phyloP scores from a whole-genome alignment of 2,329 filamentous ascomycete species.

The Trichoderma asperellum region DNA sequence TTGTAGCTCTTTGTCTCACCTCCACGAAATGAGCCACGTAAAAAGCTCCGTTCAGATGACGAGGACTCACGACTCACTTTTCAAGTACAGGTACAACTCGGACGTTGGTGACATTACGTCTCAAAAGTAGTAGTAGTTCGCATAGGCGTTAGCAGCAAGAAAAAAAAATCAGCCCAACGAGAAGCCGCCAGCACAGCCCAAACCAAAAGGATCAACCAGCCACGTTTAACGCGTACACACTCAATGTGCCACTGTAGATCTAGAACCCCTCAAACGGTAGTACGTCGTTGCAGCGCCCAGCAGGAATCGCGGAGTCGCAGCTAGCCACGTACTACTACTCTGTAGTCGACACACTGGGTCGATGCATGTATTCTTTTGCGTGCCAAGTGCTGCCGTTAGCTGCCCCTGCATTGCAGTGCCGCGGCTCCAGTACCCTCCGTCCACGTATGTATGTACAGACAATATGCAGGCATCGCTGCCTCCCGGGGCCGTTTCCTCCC shows the following conservation, averaged over 20 bases:
- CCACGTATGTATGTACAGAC: constrained; percentile 1
- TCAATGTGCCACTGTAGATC: background rate
- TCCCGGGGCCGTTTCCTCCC: background rate
- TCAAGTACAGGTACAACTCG: background rate
- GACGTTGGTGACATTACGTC: background rate
- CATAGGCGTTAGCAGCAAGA: background rate
- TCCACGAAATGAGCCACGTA: constrained; percentile 19
- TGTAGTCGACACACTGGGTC: background rate
- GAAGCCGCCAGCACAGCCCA: constrained; percentile 10
- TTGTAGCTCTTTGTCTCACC: constrained; percentile 12
- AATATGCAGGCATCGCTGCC: background rate
- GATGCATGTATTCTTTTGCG: background rate
- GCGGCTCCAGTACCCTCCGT: background rate
- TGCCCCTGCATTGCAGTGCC: constrained; percentile 15
- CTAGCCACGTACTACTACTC: background rate
- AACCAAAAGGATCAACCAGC: constrained; percentile 16
- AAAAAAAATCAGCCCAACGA: constrained; percentile 11
- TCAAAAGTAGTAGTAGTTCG: background rate
- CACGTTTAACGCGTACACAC: background rate
- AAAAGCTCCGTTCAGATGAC: background rate
- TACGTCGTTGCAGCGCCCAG: background rate
- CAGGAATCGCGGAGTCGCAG: background rate
- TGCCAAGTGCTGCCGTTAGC: background rate
- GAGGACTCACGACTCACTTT: background rate
- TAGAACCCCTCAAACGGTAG: background rate